phyloP scores from a whole-genome alignment of 2,329 filamentous ascomycete genomes.

The Calonectria hongkongensis region DNA sequence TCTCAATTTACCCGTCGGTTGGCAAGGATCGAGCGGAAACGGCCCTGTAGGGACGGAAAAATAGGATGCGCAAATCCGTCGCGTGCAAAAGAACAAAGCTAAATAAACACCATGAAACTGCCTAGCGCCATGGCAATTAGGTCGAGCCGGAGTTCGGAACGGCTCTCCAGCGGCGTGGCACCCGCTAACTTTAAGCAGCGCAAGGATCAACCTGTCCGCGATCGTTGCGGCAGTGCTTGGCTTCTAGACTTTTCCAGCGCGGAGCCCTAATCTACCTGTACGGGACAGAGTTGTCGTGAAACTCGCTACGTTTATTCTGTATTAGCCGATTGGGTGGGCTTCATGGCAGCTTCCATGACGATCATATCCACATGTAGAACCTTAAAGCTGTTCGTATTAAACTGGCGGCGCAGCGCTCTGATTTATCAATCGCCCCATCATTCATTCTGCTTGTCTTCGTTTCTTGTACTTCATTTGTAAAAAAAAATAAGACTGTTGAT shows the following conservation, averaged over 20 bases:
- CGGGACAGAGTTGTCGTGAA: not conserved
- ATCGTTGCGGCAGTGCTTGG: not conserved
- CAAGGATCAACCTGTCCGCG: not conserved
- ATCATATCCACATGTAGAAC: not conserved
- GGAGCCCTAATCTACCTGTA: not conserved
- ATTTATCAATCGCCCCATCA: not conserved
- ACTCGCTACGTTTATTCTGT: slow-evolving; percentile 1
- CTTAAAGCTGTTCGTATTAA: not conserved
- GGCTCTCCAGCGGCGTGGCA: not conserved
- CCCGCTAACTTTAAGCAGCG: not conserved
- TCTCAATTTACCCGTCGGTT: slow-evolving; percentile 22
- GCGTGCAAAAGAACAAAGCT: too few species aligned
- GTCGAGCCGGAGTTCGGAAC: slow-evolving; percentile 1
- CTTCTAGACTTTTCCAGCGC: not conserved
- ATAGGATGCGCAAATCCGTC: not conserved
- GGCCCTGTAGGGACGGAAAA: slow-evolving; percentile 19
- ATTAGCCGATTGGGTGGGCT: not conserved
- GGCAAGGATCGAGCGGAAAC: not conserved
- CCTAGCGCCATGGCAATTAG: too few species aligned
- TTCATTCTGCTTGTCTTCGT: not conserved
- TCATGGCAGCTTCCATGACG: not conserved
- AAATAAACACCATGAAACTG: not conserved
- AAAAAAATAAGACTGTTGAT: not conserved
- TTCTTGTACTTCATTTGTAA: not conserved
- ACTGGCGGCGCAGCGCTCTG: not conserved